phyloP scores from a whole-genome alignment of 208 protist species.

The Leishmania mexicana region DNA sequence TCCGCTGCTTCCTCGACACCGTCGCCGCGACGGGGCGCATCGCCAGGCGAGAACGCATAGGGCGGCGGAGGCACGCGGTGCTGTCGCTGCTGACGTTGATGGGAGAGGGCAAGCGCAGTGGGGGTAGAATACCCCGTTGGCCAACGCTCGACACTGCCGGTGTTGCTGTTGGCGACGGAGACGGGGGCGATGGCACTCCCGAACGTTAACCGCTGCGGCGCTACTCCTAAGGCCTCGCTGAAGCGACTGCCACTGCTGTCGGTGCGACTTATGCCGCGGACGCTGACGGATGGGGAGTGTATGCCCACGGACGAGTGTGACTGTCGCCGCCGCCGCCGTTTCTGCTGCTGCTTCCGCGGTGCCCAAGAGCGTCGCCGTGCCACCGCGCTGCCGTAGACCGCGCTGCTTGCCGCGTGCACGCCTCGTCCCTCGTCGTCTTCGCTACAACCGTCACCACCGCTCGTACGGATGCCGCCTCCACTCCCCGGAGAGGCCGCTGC shows the following conservation, averaged over 20 bases:
- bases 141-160: slow-evolving; percentile 23
- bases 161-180: slow-evolving; percentile 3
- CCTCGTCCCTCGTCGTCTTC: slow-evolving; percentile 5
- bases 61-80: slow-evolving; percentile 7
- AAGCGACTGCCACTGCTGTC: slow-evolving; percentile 4
- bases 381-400: slow-evolving; percentile 28
- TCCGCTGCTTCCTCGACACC: background rate
- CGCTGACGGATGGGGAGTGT: slow-evolving; percentile 2
- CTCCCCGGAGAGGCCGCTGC: background rate
- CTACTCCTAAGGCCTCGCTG: background rate
- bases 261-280: background rate
- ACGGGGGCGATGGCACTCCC: slow-evolving; percentile 21
- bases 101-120: background rate
- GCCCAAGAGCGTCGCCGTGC: slow-evolving; percentile 29
- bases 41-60: slow-evolving; percentile 2
- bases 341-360: slow-evolving; percentile 19
- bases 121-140: slow-evolving; percentile 14
- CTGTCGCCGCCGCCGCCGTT: background rate
- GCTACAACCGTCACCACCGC: background rate
- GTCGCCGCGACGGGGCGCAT: background rate
- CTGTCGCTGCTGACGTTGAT: background rate
- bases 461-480: background rate
- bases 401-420: slow-evolving; percentile 4
- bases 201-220: slow-evolving; percentile 32
- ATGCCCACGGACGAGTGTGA: slow-evolving; percentile 3